phyloP scores from a whole-genome alignment of 179 eudicot species.

The Spinacia oleracea region DNA sequence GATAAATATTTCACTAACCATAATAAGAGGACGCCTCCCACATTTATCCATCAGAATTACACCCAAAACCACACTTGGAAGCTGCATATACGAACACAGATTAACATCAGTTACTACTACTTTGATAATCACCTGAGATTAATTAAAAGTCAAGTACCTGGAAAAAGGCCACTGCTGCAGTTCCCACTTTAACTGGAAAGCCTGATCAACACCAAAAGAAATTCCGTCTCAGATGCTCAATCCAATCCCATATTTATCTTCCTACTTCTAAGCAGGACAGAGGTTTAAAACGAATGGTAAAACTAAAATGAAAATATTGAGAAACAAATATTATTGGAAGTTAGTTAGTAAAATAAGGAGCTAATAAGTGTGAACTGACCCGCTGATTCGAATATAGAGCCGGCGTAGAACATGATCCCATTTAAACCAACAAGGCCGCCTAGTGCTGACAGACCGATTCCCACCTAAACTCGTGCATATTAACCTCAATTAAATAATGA shows the following conservation, averaged over 20 bases:
- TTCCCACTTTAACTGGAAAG: constrained; percentile 34
- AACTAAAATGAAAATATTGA: too few species aligned
- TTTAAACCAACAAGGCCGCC: constrained; percentile 25
- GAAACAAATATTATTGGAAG: background rate
- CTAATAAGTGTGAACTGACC: constrained; percentile 28
- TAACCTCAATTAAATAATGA: background rate
- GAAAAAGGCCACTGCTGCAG: constrained; percentile 24
- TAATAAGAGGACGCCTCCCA: constrained; percentile 42
- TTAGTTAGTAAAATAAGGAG: background rate
- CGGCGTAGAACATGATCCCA: constrained; percentile 35
- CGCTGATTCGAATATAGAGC: constrained; percentile 39
- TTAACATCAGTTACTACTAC: background rate
- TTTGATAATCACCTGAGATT: background rate
- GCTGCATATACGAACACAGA: constrained; percentile 22
- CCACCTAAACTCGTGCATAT: constrained; percentile 27
- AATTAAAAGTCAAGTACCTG: constrained; percentile 27
- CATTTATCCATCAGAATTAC: constrained; percentile 27
- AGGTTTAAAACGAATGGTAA: too few species aligned
- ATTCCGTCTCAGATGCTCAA: too few species aligned
- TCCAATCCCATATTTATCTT: too few species aligned
- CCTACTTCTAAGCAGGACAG: too few species aligned
- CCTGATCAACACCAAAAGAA: constrained; percentile 25
- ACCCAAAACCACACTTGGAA: constrained; percentile 24
- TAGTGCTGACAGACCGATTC: constrained; percentile 32
- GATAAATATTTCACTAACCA: constrained; percentile 28